Evolutionary conservation across 345 rosid species (phyloP).

Genomic region (Populus pruinosa): DNA sequence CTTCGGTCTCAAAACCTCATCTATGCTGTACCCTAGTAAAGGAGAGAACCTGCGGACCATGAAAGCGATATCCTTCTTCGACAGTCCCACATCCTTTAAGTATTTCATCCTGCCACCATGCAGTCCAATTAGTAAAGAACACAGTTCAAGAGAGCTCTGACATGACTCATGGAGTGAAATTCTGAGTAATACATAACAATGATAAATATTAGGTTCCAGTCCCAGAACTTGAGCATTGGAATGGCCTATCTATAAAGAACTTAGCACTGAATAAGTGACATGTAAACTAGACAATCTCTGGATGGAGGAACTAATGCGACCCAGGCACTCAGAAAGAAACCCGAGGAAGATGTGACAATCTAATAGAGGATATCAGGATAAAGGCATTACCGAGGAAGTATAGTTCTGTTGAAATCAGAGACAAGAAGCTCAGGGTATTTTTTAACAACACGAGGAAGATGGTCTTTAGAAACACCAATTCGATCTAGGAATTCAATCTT

Average conservation of each 20-base stretch:
- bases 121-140: not conserved
- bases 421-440: conserved; percentile 87
- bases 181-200: not conserved
- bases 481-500: conserved; percentile 57
- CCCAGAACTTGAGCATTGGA: too few species aligned
- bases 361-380: too few species aligned
- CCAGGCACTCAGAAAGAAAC: too few species aligned
- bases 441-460: conserved; percentile 62
- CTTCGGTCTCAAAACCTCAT: conserved; percentile 71
- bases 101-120: conserved; percentile 57
- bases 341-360: too few species aligned
- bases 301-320: too few species aligned
- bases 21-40: conserved; percentile 75
- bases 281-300: too few species aligned
- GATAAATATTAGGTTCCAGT: too few species aligned
- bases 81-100: conserved; percentile 60
- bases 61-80: conserved; percentile 56
- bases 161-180: not conserved
- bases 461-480: conserved; percentile 53
- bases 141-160: not conserved
- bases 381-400: conserved; percentile 63
- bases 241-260: too few species aligned
- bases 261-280: too few species aligned
- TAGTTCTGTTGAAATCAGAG: conserved; percentile 50
- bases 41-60: conserved; percentile 87